Percentiles rank a stretch among this genome's conserved stretches.
phyloP scores from a whole-genome alignment of 2,329 filamentous ascomycete genomes.

The Clonostachys rosea region DNA sequence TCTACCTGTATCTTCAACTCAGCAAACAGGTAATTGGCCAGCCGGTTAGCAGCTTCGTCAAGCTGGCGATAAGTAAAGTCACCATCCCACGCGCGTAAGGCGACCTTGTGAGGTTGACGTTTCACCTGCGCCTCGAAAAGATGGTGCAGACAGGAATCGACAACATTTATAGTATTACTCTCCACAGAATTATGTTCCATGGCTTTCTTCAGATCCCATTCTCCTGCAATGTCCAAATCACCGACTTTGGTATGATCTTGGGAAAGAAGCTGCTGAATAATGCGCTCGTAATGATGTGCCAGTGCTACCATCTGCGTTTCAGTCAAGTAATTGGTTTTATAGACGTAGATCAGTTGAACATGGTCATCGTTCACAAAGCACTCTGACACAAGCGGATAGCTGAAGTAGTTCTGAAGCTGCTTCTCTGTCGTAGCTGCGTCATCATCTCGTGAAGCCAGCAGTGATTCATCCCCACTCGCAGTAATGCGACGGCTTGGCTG shows the following conservation, averaged over 20 bases:
- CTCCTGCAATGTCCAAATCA: neutral
- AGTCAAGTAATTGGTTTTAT: constrained; percentile 2
- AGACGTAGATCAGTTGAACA: constrained; percentile 1
- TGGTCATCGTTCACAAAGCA: neutral
- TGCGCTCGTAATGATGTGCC: constrained; percentile 6
- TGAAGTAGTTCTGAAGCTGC: constrained; percentile 1
- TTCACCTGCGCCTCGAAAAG: neutral
- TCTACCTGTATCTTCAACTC: constrained; percentile 11
- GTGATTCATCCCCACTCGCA: neutral
- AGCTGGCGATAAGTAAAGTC: constrained; percentile 13
- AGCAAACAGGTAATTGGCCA: constrained; percentile 6
- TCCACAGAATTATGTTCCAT: neutral
- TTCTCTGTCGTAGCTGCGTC: neutral
- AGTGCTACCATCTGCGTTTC: constrained; percentile 5
- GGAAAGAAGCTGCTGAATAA: constrained; percentile 5
- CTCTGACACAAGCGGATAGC: constrained; percentile 3
- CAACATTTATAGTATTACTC: neutral
- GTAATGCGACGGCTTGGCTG: constrained; percentile 1
- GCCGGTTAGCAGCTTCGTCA: constrained; percentile 4
- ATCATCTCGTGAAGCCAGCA: neutral
- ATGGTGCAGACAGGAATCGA: neutral
- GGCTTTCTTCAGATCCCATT: constrained; percentile 1
- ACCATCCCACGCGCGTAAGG: constrained; percentile 15
- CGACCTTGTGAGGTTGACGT: constrained; percentile 4
- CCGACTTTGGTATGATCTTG: neutral